Conservation (phyloP, 2,329 filamentous ascomycete species). For the Ophiostoma australiae region DNA sequence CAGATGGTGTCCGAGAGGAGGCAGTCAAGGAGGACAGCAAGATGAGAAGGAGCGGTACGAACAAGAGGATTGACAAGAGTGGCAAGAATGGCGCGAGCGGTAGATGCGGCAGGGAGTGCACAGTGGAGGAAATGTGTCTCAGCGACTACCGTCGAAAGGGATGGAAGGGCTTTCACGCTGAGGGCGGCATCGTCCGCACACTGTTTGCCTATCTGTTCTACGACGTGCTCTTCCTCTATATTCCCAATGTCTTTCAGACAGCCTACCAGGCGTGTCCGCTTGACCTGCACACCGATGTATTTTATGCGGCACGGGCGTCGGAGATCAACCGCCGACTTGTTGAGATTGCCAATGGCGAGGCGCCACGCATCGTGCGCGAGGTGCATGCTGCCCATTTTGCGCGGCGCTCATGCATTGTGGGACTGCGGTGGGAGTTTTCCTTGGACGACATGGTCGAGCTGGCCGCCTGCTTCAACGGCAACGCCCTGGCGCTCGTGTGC, state of each 20-base stretch:
- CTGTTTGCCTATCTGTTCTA: slow-evolving; percentile 87
- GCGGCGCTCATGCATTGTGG: slow-evolving; percentile 77
- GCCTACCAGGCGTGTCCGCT: slow-evolving; percentile 89
- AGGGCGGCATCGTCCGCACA: slow-evolving; percentile 88
- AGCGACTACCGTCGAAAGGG: slow-evolving; percentile 75
- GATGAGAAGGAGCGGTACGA: slow-evolving; percentile 8
- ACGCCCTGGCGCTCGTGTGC: slow-evolving; percentile 76
- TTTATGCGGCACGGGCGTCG: slow-evolving; percentile 77
- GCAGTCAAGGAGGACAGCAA: background rate
- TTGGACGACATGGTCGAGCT: slow-evolving; percentile 75
- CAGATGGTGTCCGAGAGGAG: background rate
- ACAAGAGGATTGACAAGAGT: background rate
- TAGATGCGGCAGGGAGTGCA: slow-evolving; percentile 54
- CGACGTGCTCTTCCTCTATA: slow-evolving; percentile 85
- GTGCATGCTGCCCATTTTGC: slow-evolving; percentile 66
- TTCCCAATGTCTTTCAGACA: slow-evolving; percentile 96
- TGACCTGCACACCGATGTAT: slow-evolving; percentile 87
- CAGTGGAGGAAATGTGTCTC: slow-evolving; percentile 91
- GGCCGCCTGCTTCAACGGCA: slow-evolving; percentile 69
- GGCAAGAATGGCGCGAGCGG: background rate
- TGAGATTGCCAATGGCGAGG: slow-evolving; percentile 79
- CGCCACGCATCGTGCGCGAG: slow-evolving; percentile 58
- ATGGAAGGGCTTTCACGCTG: slow-evolving; percentile 92
- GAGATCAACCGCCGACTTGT: slow-evolving; percentile 86
- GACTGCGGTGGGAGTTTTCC: slow-evolving; percentile 87